Conservation (phyloP, 441 rosid species). For the Mallotus japonicus region DNA sequence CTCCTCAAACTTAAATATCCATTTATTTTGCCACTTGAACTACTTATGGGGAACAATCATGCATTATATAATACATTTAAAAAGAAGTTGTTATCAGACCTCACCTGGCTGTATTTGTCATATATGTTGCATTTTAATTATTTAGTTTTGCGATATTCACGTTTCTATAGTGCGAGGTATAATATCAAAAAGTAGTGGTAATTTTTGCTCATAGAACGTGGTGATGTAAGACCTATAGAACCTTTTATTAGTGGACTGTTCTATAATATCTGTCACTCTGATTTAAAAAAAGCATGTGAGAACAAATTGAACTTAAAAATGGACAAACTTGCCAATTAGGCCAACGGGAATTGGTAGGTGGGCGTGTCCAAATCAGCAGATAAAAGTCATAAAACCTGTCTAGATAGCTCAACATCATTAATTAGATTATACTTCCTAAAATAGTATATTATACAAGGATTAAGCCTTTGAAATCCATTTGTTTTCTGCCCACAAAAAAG, state of each 20-base stretch:
- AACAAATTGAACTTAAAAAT: not conserved
- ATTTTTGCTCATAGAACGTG: not conserved
- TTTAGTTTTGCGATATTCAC: too few relatives aligned
- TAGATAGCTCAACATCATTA: not conserved
- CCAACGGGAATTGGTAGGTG: not conserved
- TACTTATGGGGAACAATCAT: too few relatives aligned
- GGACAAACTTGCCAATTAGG: slow-evolving; percentile 3
- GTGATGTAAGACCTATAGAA: not conserved
- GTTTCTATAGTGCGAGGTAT: too few relatives aligned
- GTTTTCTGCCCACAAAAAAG: not conserved
- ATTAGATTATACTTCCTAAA: not conserved
- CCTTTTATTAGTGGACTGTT: not conserved
- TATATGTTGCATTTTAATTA: too few relatives aligned
- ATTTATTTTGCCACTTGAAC: too few relatives aligned
- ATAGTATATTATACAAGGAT: not conserved
- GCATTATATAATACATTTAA: too few relatives aligned
- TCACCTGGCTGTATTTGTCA: too few relatives aligned
- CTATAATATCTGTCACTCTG: too few relatives aligned
- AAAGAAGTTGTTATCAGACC: too few relatives aligned
- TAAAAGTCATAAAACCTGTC: slow-evolving; percentile 1
- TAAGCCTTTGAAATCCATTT: not conserved
- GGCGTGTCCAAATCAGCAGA: not conserved
- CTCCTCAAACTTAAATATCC: too few relatives aligned
- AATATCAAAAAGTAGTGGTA: too few relatives aligned
- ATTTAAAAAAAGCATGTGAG: too few relatives aligned